Evolutionary conservation across 2,329 filamentous ascomycete species (phyloP).

Genomic region (Neonectria magnoliae): DNA sequence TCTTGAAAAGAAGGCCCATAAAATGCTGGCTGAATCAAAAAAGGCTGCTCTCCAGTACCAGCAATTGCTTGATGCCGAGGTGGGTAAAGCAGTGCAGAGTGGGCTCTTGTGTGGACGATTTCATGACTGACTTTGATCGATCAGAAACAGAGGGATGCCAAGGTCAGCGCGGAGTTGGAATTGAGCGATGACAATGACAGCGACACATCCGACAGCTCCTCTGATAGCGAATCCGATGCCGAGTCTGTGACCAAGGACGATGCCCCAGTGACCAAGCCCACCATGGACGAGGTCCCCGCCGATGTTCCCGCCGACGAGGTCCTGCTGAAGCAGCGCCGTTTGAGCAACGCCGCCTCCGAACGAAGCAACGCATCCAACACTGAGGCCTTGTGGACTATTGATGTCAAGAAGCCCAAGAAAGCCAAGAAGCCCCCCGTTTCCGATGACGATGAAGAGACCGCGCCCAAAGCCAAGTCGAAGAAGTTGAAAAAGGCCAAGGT

Average conservation of each 20-base stretch:
- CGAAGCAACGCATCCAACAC: slow-evolving; percentile 33
- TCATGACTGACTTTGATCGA: background rate
- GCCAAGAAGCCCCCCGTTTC: slow-evolving; percentile 5
- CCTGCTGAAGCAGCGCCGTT: slow-evolving; percentile 45
- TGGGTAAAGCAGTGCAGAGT: slow-evolving; percentile 23
- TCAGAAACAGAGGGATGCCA: background rate
- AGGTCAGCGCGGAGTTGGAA: slow-evolving; percentile 5
- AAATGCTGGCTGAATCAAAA: slow-evolving; percentile 54
- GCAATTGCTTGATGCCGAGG: slow-evolving; percentile 37
- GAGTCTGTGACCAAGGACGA: slow-evolving; percentile 39
- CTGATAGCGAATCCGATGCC: slow-evolving; percentile 30
- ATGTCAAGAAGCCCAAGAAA: slow-evolving; percentile 34
- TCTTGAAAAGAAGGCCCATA: slow-evolving; percentile 44
- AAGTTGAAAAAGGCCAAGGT: slow-evolving; percentile 15
- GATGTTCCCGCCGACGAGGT: slow-evolving; percentile 44
- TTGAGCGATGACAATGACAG: slow-evolving; percentile 27
- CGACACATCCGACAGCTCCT: slow-evolving; percentile 32
- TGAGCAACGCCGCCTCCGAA: slow-evolving; percentile 44
- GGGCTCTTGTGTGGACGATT: background rate
- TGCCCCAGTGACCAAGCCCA: slow-evolving; percentile 32
- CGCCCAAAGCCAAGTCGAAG: slow-evolving; percentile 39
- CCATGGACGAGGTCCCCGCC: slow-evolving; percentile 32
- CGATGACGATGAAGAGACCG: slow-evolving; percentile 25
- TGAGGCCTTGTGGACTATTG: slow-evolving; percentile 28
- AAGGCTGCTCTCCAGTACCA: slow-evolving; percentile 45